Evolutionary conservation across 75 land plant genomes (phyloP).

Genomic region (Sequoia sempervirens): DNA sequence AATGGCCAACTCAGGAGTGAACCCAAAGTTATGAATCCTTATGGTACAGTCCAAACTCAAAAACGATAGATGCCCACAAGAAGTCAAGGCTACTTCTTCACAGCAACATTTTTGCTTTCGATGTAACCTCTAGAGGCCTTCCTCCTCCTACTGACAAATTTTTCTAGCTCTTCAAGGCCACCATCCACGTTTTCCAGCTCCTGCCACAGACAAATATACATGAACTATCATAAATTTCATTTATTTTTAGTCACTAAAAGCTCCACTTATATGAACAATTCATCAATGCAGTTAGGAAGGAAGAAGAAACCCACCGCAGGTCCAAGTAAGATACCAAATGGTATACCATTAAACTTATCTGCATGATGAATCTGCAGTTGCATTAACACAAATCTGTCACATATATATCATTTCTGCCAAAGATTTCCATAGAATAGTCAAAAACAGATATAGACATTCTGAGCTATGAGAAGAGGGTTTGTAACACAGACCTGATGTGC

Average conservation of each 20-base stretch:
- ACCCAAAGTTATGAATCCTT: too few relatives aligned
- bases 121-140: not conserved
- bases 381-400: not conserved
- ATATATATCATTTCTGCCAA: not conserved
- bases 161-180: constrained; percentile 68
- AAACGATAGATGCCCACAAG: too few relatives aligned
- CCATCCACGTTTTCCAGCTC: constrained; percentile 67
- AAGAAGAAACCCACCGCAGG: constrained; percentile 44
- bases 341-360: constrained; percentile 74
- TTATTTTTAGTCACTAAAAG: not conserved
- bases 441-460: not conserved
- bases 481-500: constrained; percentile 67
- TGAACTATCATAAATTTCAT: constrained; percentile 5
- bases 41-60: too few relatives aligned
- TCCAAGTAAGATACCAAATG: constrained; percentile 77
- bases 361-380: constrained; percentile 65
- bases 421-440: not conserved
- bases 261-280: not conserved
- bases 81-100: not conserved
- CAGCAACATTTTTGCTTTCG: not conserved
- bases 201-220: constrained; percentile 21
- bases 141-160: constrained; percentile 42
- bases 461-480: not conserved
- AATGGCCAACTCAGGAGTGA: too few relatives aligned
- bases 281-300: constrained; percentile 1